Evolutionary conservation across 441 rosid genomes (phyloP), one percentile per base, ranked within the genome.

Genomic region (Brassica hybrid): DNA sequence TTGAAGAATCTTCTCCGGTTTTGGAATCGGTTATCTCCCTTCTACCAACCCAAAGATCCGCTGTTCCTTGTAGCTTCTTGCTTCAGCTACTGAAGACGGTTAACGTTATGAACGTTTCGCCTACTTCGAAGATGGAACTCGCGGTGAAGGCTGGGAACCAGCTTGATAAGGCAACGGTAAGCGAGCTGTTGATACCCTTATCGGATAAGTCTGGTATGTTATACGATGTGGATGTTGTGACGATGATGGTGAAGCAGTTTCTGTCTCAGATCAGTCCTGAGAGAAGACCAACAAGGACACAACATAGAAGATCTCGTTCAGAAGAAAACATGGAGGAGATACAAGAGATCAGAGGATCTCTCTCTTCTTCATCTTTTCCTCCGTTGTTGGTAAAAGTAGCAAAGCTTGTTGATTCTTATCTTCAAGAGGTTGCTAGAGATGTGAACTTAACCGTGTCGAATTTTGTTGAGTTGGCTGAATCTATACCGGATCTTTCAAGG

Each of bases 281-380:
- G n/a, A n/a, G n/a, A n/a, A n/a, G 85, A 8, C 82, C 87, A 74
- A 84, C 85, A 54, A 93, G 87, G 75, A 84, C 78, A 1, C 89
- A 89, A 85, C 88, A 93, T 86, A 88, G 98, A 83, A 85, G 98
- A 85, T 95, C 98, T 5, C 86, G 89, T 48, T 95, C 98, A 0
- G 97, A 96, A 1, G 98, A 34, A 34, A 34, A 34, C 41, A 34
- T 34, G 41, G 41, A 78, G 5, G 98, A 89, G 83, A 88, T 91
- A 75, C 98, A 91, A 43, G 98, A 89, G 76, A 88, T 91, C 60
- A 83, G 97, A 72, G 84, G 94, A 74, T 87, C 92, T 65, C 2
- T 66, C 1, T 86, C 92, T 82, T 84, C 91, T 13, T n/a, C n/a
- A n/a, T 38, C 45, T 38, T 38, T 38, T 38, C 85, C 88, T 74